Evolutionary conservation across 345 rosid species (phyloP).

Genomic region (Arabidopsis thaliana): DNA sequence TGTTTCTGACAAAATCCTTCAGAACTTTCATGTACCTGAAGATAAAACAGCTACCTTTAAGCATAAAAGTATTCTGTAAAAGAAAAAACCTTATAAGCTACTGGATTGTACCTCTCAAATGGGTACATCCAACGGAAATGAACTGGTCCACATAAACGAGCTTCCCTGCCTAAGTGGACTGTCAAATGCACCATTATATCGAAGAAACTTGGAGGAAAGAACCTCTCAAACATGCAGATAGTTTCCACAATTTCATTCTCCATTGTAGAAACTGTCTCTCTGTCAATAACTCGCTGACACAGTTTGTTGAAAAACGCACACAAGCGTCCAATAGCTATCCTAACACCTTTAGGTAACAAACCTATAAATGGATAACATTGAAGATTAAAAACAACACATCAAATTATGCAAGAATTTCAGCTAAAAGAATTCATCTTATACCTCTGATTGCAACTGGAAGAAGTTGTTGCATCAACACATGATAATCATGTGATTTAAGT

Average conservation of each 20-base stretch:
- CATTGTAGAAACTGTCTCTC: no score
- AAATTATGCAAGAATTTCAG: background rate
- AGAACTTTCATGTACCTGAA: background rate
- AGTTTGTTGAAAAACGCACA: no score
- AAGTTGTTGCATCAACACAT: slow-evolving; percentile 2
- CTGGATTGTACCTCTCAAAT: background rate
- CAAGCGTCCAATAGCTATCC: background rate
- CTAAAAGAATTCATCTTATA: background rate
- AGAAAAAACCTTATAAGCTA: background rate
- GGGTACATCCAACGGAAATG: background rate
- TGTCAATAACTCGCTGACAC: no score
- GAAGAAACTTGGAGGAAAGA: no score
- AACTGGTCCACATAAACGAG: background rate
- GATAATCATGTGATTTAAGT: background rate
- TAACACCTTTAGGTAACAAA: background rate
- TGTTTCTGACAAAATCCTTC: background rate
- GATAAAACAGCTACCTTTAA: background rate
- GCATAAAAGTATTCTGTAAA: background rate
- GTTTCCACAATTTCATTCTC: no score
- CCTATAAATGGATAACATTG: background rate
- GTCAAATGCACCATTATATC: no score
- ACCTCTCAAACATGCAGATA: no score
- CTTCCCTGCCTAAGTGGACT: background rate
- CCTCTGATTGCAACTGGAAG: background rate
- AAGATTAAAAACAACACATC: background rate